Percentiles rank a stretch among this genome's conserved stretches.
Evolutionary conservation across 2,329 filamentous ascomycete genomes (phyloP).

Genomic region (Colletotrichum kahawae): DNA sequence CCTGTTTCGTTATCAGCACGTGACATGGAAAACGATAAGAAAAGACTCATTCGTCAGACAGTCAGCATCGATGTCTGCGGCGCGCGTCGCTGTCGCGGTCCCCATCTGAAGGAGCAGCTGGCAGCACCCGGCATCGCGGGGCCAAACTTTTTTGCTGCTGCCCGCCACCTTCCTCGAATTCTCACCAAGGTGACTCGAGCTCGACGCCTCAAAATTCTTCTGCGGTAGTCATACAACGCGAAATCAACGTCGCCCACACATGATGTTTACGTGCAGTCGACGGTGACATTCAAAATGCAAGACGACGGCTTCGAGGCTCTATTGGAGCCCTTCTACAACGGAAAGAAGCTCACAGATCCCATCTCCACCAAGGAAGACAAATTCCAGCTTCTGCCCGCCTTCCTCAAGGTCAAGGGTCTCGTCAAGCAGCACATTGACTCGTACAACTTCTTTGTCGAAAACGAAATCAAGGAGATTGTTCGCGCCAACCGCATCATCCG

Average conservation of each 20-base stretch:
- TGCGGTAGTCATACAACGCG: neutral
- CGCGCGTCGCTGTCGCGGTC: neutral
- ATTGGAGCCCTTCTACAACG: conserved; percentile 70
- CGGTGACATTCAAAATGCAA: conserved; percentile 48
- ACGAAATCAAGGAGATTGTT: conserved; percentile 96
- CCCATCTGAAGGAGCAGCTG: neutral
- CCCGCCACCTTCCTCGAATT: conserved; percentile 5
- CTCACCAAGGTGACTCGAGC: conserved; percentile 19
- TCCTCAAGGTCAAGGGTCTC: conserved; percentile 94
- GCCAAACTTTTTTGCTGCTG: conserved; percentile 25
- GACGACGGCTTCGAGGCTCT: conserved; percentile 72
- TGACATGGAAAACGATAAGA: neutral
- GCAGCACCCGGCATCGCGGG: conserved; percentile 22
- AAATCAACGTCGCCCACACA: neutral
- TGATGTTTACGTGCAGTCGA: conserved; percentile 15
- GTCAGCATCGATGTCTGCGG: neutral
- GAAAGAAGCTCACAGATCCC: conserved; percentile 69
- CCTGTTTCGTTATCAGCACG: neutral
- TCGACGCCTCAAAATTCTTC: conserved; percentile 7
- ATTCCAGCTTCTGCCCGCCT: conserved; percentile 96
- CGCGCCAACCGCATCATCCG: conserved; percentile 86
- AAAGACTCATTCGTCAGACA: neutral
- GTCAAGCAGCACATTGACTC: conserved; percentile 99
- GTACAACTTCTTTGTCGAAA: conserved; percentile 97
- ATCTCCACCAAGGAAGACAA: conserved; percentile 80